Conservation (phyloP, 2,329 filamentous ascomycete species). For the Cladophialophora psammophila region DNA sequence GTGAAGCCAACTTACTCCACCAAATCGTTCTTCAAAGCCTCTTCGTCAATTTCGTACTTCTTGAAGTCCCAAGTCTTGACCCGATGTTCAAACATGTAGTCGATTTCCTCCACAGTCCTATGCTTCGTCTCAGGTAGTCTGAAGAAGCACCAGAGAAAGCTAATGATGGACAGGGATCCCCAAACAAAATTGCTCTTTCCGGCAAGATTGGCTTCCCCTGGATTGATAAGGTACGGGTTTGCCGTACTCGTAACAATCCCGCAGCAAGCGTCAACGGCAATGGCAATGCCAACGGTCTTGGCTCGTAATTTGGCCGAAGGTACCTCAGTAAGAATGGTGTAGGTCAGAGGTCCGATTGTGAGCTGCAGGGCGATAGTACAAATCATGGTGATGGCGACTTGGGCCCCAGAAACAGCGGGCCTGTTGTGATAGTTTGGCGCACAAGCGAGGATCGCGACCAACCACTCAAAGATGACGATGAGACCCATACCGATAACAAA, state of each 20-base stretch:
- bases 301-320: constrained; percentile 7
- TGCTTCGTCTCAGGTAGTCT: constrained; percentile 12
- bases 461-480: constrained; percentile 11
- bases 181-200: constrained; percentile 13
- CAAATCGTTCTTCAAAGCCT: constrained; percentile 12
- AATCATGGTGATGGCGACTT: constrained; percentile 8
- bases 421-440: constrained; percentile 11
- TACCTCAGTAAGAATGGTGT: constrained; percentile 13
- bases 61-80: constrained; percentile 14
- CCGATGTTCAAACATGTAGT: constrained; percentile 10
- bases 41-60: constrained; percentile 5
- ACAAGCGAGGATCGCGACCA: constrained; percentile 14
- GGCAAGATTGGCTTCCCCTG: neutral
- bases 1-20: neutral
- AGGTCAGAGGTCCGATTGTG: constrained; percentile 7
- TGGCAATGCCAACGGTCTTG: constrained; percentile 14
- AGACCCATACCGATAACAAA: constrained; percentile 11
- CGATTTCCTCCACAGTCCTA: constrained; percentile 13
- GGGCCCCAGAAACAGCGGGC: constrained; percentile 2
- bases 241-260: constrained; percentile 6
- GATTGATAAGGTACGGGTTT: constrained; percentile 13
- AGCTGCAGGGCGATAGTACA: constrained; percentile 2
- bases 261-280: constrained; percentile 8
- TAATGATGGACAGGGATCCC: neutral
- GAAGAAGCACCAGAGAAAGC: constrained; percentile 15